phyloP scores from a whole-genome alignment of 495 filamentous ascomycete species.

The Cercophora newfieldiana region DNA sequence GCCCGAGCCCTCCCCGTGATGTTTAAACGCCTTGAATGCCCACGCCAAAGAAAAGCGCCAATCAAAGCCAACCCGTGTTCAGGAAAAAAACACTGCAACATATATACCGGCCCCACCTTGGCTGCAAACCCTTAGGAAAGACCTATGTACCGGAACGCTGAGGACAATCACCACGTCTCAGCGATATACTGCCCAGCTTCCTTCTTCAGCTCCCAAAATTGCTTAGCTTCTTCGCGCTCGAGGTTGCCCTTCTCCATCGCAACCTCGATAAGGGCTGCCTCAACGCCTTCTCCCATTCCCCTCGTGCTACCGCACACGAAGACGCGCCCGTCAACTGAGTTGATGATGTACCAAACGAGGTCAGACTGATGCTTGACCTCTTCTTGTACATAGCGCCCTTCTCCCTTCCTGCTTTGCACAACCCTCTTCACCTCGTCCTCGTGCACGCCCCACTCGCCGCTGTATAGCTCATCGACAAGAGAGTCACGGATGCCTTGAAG shows the following conservation, averaged over 20 bases:
- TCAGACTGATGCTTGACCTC: conserved; percentile 86
- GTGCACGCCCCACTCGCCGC: conserved; percentile 92
- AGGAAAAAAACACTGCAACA: neutral
- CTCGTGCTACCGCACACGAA: conserved; percentile 94
- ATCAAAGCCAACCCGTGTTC: conserved; percentile 7
- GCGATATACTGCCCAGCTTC: conserved; percentile 85
- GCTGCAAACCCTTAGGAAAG: neutral
- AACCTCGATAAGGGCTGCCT: conserved; percentile 76
- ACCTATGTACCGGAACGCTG: neutral
- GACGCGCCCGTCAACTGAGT: conserved; percentile 85
- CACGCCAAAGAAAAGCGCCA: neutral
- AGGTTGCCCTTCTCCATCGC: conserved; percentile 79
- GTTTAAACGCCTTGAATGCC: neutral
- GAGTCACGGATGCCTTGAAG: conserved; percentile 95
- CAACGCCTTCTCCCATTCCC: conserved; percentile 97
- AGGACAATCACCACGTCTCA: conserved; percentile 60
- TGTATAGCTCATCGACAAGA: conserved; percentile 90
- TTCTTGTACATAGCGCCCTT: conserved; percentile 82
- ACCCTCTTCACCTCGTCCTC: conserved; percentile 92
- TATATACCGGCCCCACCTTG: neutral
- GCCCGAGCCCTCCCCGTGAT: neutral
- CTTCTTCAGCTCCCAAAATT: conserved; percentile 82
- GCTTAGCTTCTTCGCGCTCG: conserved; percentile 66
- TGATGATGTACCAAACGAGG: conserved; percentile 95
- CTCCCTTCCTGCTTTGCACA: conserved; percentile 78